A percentile compares a stretch with the other conserved stretches of the same genome.
phyloP scores from a whole-genome alignment of 495 filamentous ascomycete species.

The Penicillium daleae region DNA sequence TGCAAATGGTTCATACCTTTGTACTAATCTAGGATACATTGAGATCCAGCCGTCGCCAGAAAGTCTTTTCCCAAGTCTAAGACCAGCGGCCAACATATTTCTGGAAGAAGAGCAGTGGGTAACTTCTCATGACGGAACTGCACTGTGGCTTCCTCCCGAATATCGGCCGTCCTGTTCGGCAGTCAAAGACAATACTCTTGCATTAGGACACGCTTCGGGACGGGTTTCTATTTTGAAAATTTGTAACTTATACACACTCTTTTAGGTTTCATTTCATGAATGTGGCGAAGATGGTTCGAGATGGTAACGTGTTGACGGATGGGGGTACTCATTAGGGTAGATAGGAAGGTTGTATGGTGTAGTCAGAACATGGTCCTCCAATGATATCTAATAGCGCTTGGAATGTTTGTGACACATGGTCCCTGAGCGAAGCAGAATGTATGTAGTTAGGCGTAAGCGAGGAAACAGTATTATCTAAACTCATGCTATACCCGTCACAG shows the following conservation, averaged over 20 bases:
- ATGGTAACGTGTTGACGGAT: too few relatives aligned
- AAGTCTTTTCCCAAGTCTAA: neutral
- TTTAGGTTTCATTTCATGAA: too few relatives aligned
- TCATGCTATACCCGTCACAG: too few relatives aligned
- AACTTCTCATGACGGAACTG: neutral
- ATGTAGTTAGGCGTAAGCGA: too few relatives aligned
- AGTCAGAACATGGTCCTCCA: too few relatives aligned
- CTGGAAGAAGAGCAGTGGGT: neutral
- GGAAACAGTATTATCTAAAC: too few relatives aligned
- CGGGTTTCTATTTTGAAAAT: neutral
- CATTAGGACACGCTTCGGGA: conserved; percentile 1
- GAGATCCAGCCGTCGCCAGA: neutral
- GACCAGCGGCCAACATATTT: neutral
- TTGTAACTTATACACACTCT: neutral
- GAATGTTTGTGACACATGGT: too few relatives aligned
- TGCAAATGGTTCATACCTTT: neutral
- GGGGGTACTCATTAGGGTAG: too few relatives aligned
- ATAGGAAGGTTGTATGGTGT: too few relatives aligned
- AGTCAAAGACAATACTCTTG: neutral
- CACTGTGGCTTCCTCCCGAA: conserved; percentile 3
- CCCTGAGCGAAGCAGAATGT: too few relatives aligned
- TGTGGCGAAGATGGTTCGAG: too few relatives aligned
- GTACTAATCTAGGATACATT: neutral
- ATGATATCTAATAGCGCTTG: too few relatives aligned
- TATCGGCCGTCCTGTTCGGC: neutral